Percentiles rank a stretch among this genome's conserved stretches.
phyloP scores from a whole-genome alignment of 78 protist genomes.

The Anaeramoeba flamelloides region DNA sequence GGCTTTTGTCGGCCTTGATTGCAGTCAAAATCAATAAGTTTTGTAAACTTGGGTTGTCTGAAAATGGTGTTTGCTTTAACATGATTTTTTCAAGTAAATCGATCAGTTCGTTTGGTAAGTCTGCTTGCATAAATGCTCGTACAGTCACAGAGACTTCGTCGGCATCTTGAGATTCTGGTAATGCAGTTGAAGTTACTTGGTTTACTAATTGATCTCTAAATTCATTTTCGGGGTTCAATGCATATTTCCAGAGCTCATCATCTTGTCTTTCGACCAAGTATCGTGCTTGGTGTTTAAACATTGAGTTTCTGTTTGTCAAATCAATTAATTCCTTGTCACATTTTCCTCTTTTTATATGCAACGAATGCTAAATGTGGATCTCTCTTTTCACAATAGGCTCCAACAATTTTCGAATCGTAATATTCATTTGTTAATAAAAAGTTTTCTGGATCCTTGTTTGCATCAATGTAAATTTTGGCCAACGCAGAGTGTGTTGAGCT shows the following conservation, averaged over 20 bases:
- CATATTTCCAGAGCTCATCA: conserved; percentile 91
- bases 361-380: conserved; percentile 94
- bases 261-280: conserved; percentile 85
- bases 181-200: conserved; percentile 86
- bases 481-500: conserved; percentile 88
- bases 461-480: conserved; percentile 92
- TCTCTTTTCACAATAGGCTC: conserved; percentile 94
- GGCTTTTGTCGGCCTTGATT: conserved; percentile 85
- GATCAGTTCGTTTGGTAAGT: conserved; percentile 91
- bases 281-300: conserved; percentile 90
- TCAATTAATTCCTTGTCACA: conserved; percentile 88
- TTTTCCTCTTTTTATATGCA: no score
- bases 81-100: conserved; percentile 96
- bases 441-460: conserved; percentile 63
- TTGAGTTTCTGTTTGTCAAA: conserved; percentile 74
- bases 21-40: conserved; percentile 95
- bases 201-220: conserved; percentile 34
- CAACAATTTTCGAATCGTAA: no score
- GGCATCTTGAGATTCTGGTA: conserved; percentile 72
- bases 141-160: conserved; percentile 87
- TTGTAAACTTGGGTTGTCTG: conserved; percentile 77
- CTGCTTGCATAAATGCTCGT: conserved; percentile 92
- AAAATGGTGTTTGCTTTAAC: conserved; percentile 72
- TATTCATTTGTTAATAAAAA: conserved; percentile 71
- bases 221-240: conserved; percentile 67